Percentiles rank a stretch among this genome's conserved stretches.
Evolutionary conservation across 176 grass and related monocot species (phyloP).

Genomic region (Raddia distichophylla): DNA sequence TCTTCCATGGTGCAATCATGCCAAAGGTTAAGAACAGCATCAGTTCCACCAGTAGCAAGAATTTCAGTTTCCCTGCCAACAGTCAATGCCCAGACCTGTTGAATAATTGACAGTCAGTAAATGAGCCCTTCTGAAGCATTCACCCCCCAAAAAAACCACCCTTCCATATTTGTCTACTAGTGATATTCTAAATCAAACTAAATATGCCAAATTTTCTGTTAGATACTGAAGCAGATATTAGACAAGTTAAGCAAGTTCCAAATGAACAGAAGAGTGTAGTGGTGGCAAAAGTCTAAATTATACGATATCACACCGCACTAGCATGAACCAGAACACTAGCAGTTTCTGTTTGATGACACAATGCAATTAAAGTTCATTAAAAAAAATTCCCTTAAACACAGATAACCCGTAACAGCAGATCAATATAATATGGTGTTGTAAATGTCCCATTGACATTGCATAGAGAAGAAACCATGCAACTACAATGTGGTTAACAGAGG

Average conservation of each 20-base stretch:
- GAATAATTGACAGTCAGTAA: conserved; percentile 20
- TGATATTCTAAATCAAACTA: not conserved
- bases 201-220: not conserved
- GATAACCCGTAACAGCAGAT: not conserved
- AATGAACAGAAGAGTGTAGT: conserved; percentile 11
- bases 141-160: not conserved
- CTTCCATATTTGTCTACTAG: not conserved
- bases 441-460: not conserved
- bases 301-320: not conserved
- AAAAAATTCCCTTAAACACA: not conserved
- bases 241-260: not conserved
- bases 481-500: not conserved
- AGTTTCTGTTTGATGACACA: conserved; percentile 2
- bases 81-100: conserved; percentile 84
- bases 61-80: conserved; percentile 89
- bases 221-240: not conserved
- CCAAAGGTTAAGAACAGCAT: conserved; percentile 82
- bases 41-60: conserved; percentile 86
- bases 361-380: not conserved
- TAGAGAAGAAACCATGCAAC: conserved; percentile 14
- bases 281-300: not conserved
- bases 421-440: not conserved
- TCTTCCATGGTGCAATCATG: conserved; percentile 79
- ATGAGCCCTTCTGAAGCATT: not conserved
- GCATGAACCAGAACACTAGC: conserved; percentile 2